Conservation (phyloP, 2,329 filamentous ascomycete genomes). For the Phialophora tarda region DNA sequence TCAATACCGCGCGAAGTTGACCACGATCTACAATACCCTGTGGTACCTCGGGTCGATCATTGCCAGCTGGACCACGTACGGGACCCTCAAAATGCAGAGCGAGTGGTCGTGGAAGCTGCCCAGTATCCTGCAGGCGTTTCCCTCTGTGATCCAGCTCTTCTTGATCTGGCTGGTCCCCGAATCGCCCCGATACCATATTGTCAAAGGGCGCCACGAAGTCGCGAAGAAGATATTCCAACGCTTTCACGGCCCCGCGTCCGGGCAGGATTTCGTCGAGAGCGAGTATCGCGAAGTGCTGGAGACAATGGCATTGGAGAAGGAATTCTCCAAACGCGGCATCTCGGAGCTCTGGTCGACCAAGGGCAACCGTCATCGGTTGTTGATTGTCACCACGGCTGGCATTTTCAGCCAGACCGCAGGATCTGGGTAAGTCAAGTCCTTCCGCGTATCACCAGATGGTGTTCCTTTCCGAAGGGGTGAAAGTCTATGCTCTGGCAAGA, state of each 20-base stretch:
- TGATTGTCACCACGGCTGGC: slow-evolving; percentile 22
- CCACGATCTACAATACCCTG: slow-evolving; percentile 59
- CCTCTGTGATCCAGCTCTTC: slow-evolving; percentile 54
- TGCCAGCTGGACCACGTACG: slow-evolving; percentile 57
- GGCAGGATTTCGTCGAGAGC: slow-evolving; percentile 16
- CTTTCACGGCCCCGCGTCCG: slow-evolving; percentile 48
- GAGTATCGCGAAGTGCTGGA: slow-evolving; percentile 22
- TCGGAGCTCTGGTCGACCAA: slow-evolving; percentile 18
- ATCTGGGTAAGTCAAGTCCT: neutral
- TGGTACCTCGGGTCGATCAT: slow-evolving; percentile 60
- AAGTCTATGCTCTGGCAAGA: neutral
- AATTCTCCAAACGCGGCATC: slow-evolving; percentile 20
- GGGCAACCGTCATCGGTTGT: slow-evolving; percentile 25
- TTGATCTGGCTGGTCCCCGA: slow-evolving; percentile 70
- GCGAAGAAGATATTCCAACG: slow-evolving; percentile 43
- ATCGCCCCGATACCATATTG: slow-evolving; percentile 65
- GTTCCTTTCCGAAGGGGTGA: neutral
- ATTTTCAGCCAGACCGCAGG: slow-evolving; percentile 22
- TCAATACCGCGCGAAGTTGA: slow-evolving; percentile 55
- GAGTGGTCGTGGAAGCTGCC: slow-evolving; percentile 66
- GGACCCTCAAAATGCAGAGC: slow-evolving; percentile 51
- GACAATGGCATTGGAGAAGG: slow-evolving; percentile 19
- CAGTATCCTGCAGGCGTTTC: slow-evolving; percentile 70
- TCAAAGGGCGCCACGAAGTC: slow-evolving; percentile 40
- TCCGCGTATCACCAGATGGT: neutral